Percentiles rank a stretch among this genome's conserved stretches.
These are phyloP conservation scores for Coemansia sp. DNA, from an alignment of 192 early-diverging fungal genomes.

Conservation along the genomic window DNA sequence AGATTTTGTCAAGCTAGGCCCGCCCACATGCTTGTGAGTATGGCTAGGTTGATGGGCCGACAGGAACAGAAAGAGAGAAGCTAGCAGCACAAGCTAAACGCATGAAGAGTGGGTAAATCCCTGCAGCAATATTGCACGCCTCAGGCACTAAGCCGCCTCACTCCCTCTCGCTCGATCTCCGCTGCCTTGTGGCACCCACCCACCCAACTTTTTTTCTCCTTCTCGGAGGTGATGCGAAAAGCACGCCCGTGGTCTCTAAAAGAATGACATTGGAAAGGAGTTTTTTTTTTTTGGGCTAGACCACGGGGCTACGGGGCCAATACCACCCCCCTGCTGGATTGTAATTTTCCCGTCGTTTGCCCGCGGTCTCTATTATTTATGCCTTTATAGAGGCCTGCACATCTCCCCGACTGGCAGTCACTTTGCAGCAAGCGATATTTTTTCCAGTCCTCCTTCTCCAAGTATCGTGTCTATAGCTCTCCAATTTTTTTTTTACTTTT, in stretches of 20 bases:
- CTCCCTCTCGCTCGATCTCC: background rate
- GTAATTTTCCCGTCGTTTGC: background rate
- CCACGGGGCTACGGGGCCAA: slow-evolving; percentile 7
- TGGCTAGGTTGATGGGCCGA: background rate
- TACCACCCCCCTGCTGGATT: background rate
- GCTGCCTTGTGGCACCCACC: background rate
- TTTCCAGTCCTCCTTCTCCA: background rate
- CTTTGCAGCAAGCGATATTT: background rate
- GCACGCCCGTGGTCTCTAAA: background rate
- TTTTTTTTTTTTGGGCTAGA: background rate
- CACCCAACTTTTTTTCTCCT: background rate
- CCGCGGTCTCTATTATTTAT: background rate
- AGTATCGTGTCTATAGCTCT: background rate
- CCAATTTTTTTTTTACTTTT: background rate
- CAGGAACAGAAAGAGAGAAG: background rate
- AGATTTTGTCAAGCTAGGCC: background rate
- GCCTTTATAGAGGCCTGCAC: background rate
- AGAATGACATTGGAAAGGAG: background rate
- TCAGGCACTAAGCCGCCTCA: background rate
- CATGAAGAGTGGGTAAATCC: background rate
- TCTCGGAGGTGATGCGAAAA: background rate
- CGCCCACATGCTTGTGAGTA: background rate
- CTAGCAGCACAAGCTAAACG: background rate
- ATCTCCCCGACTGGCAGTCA: background rate
- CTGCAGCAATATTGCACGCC: background rate